Evolutionary conservation across 2,329 filamentous ascomycete species (phyloP).

Genomic region (Acrodontium crateriforme): DNA sequence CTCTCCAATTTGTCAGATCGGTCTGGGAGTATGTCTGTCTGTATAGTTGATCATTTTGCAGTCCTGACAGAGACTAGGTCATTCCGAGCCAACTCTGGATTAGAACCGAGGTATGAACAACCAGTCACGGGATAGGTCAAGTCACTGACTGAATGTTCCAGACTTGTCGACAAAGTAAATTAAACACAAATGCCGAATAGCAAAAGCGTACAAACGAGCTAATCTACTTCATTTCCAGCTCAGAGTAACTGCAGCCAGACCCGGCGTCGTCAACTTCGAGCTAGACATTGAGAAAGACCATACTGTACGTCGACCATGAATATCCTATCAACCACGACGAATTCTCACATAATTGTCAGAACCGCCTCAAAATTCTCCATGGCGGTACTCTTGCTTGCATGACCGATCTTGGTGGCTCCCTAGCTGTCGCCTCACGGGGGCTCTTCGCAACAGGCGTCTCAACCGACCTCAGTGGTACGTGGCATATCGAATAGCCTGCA

Average conservation of each 20-base stretch:
- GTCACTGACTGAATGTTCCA: conserved; percentile 7
- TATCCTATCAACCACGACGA: background rate
- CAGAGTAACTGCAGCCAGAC: conserved; percentile 48
- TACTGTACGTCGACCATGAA: conserved; percentile 41
- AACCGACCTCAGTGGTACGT: conserved; percentile 47
- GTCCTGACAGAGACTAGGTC: conserved; percentile 31
- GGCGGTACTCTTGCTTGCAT: conserved; percentile 68
- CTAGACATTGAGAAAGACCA: conserved; percentile 61
- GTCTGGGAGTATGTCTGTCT: conserved; percentile 12
- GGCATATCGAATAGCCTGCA: background rate
- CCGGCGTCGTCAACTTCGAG: conserved; percentile 62
- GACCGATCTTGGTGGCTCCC: conserved; percentile 52
- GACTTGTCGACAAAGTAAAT: conserved; percentile 30
- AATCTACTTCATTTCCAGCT: conserved; percentile 36
- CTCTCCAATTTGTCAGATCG: conserved; percentile 19
- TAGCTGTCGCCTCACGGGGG: conserved; percentile 51
- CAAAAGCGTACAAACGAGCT: conserved; percentile 4
- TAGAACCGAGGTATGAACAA: conserved; percentile 63
- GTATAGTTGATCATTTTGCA: background rate
- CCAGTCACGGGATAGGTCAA: background rate
- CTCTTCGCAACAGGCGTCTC: conserved; percentile 54
- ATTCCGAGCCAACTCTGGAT: conserved; percentile 70
- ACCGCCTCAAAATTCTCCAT: conserved; percentile 62
- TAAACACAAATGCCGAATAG: background rate
- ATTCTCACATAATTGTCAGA: conserved; percentile 34